These are phyloP conservation scores for Crithidia fasciculata DNA, from an alignment of 208 protist genomes.

Conservation along the genomic window DNA sequence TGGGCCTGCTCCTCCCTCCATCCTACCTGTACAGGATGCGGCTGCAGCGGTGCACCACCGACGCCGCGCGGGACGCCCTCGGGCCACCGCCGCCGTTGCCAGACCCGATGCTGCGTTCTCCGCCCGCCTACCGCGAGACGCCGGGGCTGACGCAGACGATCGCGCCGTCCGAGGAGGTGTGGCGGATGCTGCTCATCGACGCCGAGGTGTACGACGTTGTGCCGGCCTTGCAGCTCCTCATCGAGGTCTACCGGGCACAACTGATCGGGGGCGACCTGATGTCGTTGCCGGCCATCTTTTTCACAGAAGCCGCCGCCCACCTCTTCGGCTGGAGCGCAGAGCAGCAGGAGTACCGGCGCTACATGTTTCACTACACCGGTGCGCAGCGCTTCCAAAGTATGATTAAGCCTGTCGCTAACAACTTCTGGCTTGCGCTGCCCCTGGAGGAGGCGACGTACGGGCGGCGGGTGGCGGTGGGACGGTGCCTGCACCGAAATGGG, in stretches of 20 bases:
- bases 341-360: neutral
- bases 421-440: constrained; percentile 76
- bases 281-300: constrained; percentile 16
- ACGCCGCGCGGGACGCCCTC: neutral
- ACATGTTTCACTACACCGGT: constrained; percentile 64
- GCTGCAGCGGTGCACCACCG: neutral
- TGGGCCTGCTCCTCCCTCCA: constrained; percentile 50
- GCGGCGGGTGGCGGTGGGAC: constrained; percentile 54
- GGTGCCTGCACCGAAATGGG: constrained; percentile 50
- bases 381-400: constrained; percentile 38
- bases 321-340: constrained; percentile 13
- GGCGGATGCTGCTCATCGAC: constrained; percentile 60
- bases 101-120: constrained; percentile 41
- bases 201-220: constrained; percentile 63
- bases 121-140: constrained; percentile 61
- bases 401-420: constrained; percentile 46
- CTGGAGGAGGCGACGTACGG: constrained; percentile 44
- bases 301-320: constrained; percentile 29
- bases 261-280: neutral
- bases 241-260: neutral
- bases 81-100: constrained; percentile 18
- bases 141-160: constrained; percentile 18
- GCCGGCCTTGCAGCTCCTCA: neutral
- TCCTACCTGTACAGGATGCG: constrained; percentile 20
- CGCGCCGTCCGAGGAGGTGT: constrained; percentile 52